Evolutionary conservation across 371 early-diverging fungal genomes (phyloP), one percentile per base, ranked within the genome.

Genomic region (Mortierella sp.): DNA sequence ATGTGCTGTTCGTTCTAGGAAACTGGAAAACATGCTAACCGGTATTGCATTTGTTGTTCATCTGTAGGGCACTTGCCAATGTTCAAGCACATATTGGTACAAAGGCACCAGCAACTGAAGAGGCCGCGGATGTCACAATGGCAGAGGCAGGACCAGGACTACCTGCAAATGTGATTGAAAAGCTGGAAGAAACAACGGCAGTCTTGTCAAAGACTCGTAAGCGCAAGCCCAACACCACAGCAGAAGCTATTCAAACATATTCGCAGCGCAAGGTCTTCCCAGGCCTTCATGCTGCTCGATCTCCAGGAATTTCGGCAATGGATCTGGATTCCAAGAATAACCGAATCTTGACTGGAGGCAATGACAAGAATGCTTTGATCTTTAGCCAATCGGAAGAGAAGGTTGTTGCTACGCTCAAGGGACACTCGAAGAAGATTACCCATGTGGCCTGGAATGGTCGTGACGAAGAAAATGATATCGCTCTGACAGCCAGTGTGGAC

Each of bases 371-470:
- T 48, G 91, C 90, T 23, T 85, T 90, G 66, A 82, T 95, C 18
- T 91, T 92, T 64, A 82, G 91, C 77, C 85, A 85, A 70, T 72
- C 74, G 2, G 87, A 86, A 48, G 91, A 89, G 45, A 91, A 90
- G 74, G 88, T 90, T 0, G 74, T 94, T 50, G 89, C 88, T n/a
- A 87, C 86, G 7, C 83, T 93, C 64, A 91, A 93, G 72, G 96
- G 95, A 25, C 94, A 94, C 70, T 90, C 90, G 28, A 94, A 95
- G 84, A 90, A 89, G 72, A 84, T 96, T 44, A 91, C 89, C 5
- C 76, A 85, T 46, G 92, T 93, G 9, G 82, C 87, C 19, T 95
- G 92, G 84, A 83, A 88, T 51, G 90, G 91, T 58, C 84, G 84
- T 30, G 84, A 84, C 62, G 84, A 81, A 21, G 82, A 74, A 45